phyloP scores from a whole-genome alignment of 2,329 filamentous ascomycete genomes.

The Trichoderma pleuroti region DNA sequence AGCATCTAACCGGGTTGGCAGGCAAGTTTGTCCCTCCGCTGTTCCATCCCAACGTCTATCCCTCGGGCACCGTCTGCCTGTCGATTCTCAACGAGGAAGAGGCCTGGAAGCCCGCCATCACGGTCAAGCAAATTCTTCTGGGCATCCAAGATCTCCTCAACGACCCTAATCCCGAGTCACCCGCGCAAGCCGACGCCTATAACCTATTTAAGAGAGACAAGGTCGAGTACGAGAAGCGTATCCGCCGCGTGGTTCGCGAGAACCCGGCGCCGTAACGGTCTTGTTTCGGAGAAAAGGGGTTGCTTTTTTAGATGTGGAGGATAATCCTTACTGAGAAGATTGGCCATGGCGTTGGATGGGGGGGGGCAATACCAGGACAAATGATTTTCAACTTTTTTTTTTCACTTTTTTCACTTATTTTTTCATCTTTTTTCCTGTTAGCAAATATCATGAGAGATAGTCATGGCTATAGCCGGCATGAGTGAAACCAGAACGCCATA shows the following conservation, averaged over 20 bases:
- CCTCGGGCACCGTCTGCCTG: slow-evolving; percentile 93
- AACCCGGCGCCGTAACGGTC: slow-evolving; percentile 68
- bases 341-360: slow-evolving; percentile 31
- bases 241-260: slow-evolving; percentile 81
- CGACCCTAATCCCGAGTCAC: slow-evolving; percentile 94
- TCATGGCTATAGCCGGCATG: neutral
- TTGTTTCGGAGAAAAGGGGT: neutral
- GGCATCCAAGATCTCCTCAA: slow-evolving; percentile 95
- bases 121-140: slow-evolving; percentile 93
- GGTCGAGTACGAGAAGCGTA: slow-evolving; percentile 80
- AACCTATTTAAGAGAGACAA: slow-evolving; percentile 93
- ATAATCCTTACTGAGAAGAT: slow-evolving; percentile 15
- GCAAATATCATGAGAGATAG: neutral
- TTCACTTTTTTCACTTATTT: too few species aligned
- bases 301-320: neutral
- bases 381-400: slow-evolving; percentile 19
- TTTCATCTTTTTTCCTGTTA: neutral
- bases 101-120: slow-evolving; percentile 97
- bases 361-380: slow-evolving; percentile 31
- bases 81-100: slow-evolving; percentile 98
- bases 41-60: slow-evolving; percentile 98
- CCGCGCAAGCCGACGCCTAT: slow-evolving; percentile 95
- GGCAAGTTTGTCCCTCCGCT: slow-evolving; percentile 95
- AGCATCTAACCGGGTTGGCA: slow-evolving; percentile 34
- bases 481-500: neutral